Conservation (phyloP, 2,329 filamentous ascomycete genomes). For the Herpotrichia juniperi region DNA sequence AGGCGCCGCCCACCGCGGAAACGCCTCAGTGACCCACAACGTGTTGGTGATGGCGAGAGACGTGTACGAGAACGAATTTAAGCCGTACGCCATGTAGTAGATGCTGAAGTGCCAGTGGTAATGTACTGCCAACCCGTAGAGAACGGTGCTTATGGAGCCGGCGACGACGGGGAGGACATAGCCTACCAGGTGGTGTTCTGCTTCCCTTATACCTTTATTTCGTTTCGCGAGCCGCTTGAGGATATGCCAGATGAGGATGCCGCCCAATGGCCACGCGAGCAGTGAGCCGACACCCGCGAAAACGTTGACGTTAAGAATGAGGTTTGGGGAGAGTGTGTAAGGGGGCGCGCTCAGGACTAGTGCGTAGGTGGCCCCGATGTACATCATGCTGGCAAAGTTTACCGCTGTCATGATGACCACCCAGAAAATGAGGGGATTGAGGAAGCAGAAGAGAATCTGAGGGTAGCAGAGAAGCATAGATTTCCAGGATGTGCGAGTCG, state of each 20-base stretch:
- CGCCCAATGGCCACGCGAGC: conserved; percentile 19
- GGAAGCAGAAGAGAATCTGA: conserved; percentile 34
- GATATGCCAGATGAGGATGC: conserved; percentile 14
- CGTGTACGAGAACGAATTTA: conserved; percentile 34
- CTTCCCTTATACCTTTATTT: conserved; percentile 36
- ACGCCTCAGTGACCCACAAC: conserved; percentile 40
- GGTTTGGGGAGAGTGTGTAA: conserved; percentile 23
- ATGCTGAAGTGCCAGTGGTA: conserved; percentile 15
- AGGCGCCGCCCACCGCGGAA: conserved; percentile 40
- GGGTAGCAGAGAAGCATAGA: conserved; percentile 29
- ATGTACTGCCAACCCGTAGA: conserved; percentile 33
- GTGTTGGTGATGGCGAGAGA: conserved; percentile 31
- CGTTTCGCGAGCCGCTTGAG: conserved; percentile 25
- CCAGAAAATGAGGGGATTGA: conserved; percentile 42
- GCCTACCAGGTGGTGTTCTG: conserved; percentile 38
- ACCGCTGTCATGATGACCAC: conserved; percentile 29
- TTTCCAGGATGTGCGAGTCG: conserved; percentile 31
- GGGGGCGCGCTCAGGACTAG: conserved; percentile 25
- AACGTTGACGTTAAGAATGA: conserved; percentile 27
- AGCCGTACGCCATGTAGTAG: conserved; percentile 34
- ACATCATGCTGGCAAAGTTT: conserved; percentile 38
- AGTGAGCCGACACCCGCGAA: conserved; percentile 25
- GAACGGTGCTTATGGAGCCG: conserved; percentile 24
- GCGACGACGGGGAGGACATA: conserved; percentile 33
- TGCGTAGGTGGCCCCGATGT: conserved; percentile 33